phyloP scores from a whole-genome alignment of 2,329 filamentous ascomycete genomes.

The Fusarium camptoceras region DNA sequence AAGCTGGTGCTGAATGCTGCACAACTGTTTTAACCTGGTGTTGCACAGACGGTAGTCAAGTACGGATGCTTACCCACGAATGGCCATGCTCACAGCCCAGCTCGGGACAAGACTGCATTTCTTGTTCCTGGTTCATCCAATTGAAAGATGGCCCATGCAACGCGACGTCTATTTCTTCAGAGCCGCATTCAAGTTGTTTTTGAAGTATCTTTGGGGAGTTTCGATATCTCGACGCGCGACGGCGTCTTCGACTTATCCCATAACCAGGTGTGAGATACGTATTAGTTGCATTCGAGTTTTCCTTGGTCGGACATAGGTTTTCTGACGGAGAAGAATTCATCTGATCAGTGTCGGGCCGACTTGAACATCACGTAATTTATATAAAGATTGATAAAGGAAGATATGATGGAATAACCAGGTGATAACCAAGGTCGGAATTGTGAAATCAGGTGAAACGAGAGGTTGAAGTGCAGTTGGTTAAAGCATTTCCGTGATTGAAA shows the following conservation, averaged over 20 bases:
- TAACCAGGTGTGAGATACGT: constrained; percentile 1
- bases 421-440: constrained; percentile 6
- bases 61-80: constrained; percentile 1
- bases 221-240: constrained; percentile 3
- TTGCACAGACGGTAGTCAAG: background rate
- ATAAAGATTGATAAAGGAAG: background rate
- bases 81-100: constrained; percentile 5
- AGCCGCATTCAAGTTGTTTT: constrained; percentile 7
- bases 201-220: background rate
- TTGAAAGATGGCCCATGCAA: constrained; percentile 13
- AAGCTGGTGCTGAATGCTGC: constrained; percentile 25
- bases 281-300: background rate
- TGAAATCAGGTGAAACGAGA: constrained; percentile 13
- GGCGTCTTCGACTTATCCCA: background rate
- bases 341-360: background rate
- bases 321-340: constrained; percentile 16
- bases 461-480: background rate
- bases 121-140: constrained; percentile 5
- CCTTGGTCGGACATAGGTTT: background rate
- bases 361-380: background rate
- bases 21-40: constrained; percentile 2
- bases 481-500: background rate
- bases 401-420: constrained; percentile 3
- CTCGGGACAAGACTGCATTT: constrained; percentile 36
- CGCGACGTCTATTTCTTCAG: constrained; percentile 16